A percentile compares a stretch with the other conserved stretches of the same genome.
phyloP scores from a whole-genome alignment of 2,329 filamentous ascomycete species.

The Penicillium italicum region DNA sequence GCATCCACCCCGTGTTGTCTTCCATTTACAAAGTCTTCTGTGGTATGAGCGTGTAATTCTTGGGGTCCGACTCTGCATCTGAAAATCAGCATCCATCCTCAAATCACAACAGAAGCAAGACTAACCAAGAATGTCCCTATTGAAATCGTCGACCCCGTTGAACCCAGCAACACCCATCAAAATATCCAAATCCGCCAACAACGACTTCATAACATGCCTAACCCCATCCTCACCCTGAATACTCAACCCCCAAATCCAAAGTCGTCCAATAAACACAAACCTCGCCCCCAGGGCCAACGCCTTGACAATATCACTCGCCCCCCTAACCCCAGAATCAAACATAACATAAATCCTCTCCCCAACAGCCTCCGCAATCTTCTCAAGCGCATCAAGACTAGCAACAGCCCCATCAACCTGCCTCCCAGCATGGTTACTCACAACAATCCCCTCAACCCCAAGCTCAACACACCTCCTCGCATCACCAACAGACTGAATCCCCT shows the following conservation, averaged over 20 bases:
- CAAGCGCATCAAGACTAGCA: constrained; percentile 57
- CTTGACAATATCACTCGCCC: constrained; percentile 58
- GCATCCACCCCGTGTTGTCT: neutral
- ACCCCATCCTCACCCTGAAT: constrained; percentile 61
- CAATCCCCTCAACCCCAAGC: constrained; percentile 62
- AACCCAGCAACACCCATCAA: constrained; percentile 58
- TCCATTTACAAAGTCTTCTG: constrained; percentile 27
- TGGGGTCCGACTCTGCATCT: constrained; percentile 43
- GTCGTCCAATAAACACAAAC: constrained; percentile 59
- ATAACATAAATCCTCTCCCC: constrained; percentile 53
- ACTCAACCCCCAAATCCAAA: constrained; percentile 59
- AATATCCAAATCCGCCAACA: constrained; percentile 62
- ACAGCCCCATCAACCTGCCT: constrained; percentile 61
- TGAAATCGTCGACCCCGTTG: constrained; percentile 52
- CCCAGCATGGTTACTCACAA: constrained; percentile 69
- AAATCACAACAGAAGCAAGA: neutral
- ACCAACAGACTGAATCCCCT: constrained; percentile 65
- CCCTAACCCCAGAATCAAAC: constrained; percentile 58
- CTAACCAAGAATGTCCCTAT: constrained; percentile 38
- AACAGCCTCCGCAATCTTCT: constrained; percentile 55
- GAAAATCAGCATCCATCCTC: constrained; percentile 7
- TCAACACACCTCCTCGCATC: constrained; percentile 62
- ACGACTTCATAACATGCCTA: constrained; percentile 58
- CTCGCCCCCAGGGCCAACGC: constrained; percentile 60
- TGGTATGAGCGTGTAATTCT: constrained; percentile 39